phyloP scores from a whole-genome alignment of 2,329 filamentous ascomycete genomes.

The Epicoccum sorghinum region DNA sequence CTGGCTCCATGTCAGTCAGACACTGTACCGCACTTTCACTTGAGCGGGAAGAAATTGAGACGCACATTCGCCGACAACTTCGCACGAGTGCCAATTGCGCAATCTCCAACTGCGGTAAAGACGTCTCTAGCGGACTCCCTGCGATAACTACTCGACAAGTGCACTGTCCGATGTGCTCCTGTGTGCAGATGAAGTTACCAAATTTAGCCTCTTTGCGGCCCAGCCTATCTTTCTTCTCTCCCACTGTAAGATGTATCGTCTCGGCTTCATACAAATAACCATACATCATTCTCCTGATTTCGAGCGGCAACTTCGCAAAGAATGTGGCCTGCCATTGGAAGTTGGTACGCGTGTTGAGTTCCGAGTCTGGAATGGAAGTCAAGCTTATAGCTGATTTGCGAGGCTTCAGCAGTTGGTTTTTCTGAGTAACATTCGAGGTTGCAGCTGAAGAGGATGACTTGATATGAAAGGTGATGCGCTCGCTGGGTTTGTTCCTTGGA shows the following conservation, averaged over 20 bases:
- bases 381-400: conserved; percentile 33
- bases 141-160: conserved; percentile 39
- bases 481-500: neutral
- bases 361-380: conserved; percentile 25
- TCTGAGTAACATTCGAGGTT: neutral
- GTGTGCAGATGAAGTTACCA: conserved; percentile 41
- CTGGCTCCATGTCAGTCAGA: conserved; percentile 19
- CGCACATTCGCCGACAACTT: conserved; percentile 39
- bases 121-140: conserved; percentile 16
- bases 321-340: conserved; percentile 37
- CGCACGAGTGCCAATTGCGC: conserved; percentile 23
- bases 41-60: neutral
- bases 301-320: conserved; percentile 40
- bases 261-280: conserved; percentile 37
- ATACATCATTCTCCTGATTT: conserved; percentile 41
- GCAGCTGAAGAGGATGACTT: neutral
- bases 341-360: conserved; percentile 35
- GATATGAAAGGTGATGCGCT: conserved; percentile 11
- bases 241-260: conserved; percentile 40
- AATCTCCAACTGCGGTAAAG: conserved; percentile 5
- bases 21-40: too few relatives aligned
- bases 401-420: conserved; percentile 24
- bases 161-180: conserved; percentile 25
- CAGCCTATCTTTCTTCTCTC: conserved; percentile 27
- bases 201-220: conserved; percentile 22